Conservation (phyloP, 2,329 filamentous ascomycete genomes). For the Fusarium sp. region DNA sequence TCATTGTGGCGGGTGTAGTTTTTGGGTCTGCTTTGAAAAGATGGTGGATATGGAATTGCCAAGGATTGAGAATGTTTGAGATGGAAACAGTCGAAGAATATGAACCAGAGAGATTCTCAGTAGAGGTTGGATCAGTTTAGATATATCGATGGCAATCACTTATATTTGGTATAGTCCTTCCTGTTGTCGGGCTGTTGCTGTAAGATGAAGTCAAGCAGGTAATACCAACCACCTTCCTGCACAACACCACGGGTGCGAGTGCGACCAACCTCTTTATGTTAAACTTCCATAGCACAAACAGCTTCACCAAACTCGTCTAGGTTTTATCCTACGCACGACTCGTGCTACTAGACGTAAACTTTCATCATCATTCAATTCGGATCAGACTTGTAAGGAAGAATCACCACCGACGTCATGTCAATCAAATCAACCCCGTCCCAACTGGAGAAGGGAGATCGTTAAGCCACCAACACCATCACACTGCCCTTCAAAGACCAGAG, state of each 20-base stretch:
- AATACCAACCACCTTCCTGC: slow-evolving; percentile 36
- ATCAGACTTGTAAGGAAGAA: background rate
- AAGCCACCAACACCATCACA: background rate
- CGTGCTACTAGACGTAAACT: slow-evolving; percentile 12
- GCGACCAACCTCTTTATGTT: slow-evolving; percentile 42
- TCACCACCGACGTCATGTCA: slow-evolving; percentile 38
- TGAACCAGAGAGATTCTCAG: slow-evolving; percentile 27
- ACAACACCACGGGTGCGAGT: slow-evolving; percentile 17
- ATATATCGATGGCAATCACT: background rate
- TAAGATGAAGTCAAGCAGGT: background rate
- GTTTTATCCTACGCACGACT: slow-evolving; percentile 2
- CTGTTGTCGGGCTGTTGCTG: background rate
- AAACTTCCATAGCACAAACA: slow-evolving; percentile 32
- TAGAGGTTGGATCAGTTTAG: slow-evolving; percentile 30
- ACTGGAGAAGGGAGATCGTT: slow-evolving; percentile 4
- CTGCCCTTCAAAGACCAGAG: background rate
- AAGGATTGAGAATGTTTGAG: slow-evolving; percentile 14
- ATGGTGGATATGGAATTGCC: background rate
- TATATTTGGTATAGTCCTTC: slow-evolving; percentile 4
- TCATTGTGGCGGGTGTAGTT: slow-evolving; percentile 47
- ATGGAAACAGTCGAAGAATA: slow-evolving; percentile 6
- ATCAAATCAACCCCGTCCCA: background rate
- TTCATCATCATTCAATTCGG: slow-evolving; percentile 11
- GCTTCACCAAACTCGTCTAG: slow-evolving; percentile 4
- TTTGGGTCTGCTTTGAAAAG: slow-evolving; percentile 1